phyloP scores from a whole-genome alignment of 306 rosid genomes.

The Pterocarpus santalinus region DNA sequence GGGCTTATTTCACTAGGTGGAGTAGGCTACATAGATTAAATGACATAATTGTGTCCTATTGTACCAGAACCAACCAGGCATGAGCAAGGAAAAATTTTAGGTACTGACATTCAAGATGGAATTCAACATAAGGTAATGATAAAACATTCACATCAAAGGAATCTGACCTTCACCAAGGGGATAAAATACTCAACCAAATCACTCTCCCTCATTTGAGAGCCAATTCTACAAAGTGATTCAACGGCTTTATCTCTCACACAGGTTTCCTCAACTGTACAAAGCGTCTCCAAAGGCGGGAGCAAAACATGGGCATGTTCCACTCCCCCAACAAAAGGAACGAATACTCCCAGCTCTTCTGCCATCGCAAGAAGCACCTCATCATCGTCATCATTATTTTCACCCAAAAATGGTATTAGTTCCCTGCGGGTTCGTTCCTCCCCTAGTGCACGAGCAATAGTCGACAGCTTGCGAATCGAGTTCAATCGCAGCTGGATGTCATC shows the following conservation, averaged over 20 bases:
- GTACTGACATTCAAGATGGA: conserved; percentile 16
- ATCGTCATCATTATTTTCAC: conserved; percentile 91
- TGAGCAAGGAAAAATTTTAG: neutral
- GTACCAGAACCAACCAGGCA: too few species aligned
- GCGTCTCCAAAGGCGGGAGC: conserved; percentile 90
- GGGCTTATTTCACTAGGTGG: too few species aligned
- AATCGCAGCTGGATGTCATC: conserved; percentile 92
- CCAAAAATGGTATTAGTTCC: conserved; percentile 90
- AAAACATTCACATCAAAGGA: conserved; percentile 16
- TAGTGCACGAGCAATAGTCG: conserved; percentile 96
- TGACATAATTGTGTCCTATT: too few species aligned
- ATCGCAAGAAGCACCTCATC: conserved; percentile 99
- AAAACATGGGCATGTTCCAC: conserved; percentile 88
- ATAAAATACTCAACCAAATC: conserved; percentile 88
- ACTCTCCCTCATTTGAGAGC: conserved; percentile 93
- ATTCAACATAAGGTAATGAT: neutral
- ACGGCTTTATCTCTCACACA: conserved; percentile 95
- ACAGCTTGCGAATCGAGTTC: conserved; percentile 93
- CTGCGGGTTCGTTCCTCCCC: conserved; percentile 95
- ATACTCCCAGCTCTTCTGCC: conserved; percentile 98
- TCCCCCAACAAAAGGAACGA: conserved; percentile 95
- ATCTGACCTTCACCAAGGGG: conserved; percentile 89
- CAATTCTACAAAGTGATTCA: conserved; percentile 92
- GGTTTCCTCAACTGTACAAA: conserved; percentile 96
- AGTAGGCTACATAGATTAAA: too few species aligned